Percentiles rank a stretch among this genome's conserved stretches.
phyloP scores from a whole-genome alignment of 148 eudicot species.

The Rhododendron vialii region DNA sequence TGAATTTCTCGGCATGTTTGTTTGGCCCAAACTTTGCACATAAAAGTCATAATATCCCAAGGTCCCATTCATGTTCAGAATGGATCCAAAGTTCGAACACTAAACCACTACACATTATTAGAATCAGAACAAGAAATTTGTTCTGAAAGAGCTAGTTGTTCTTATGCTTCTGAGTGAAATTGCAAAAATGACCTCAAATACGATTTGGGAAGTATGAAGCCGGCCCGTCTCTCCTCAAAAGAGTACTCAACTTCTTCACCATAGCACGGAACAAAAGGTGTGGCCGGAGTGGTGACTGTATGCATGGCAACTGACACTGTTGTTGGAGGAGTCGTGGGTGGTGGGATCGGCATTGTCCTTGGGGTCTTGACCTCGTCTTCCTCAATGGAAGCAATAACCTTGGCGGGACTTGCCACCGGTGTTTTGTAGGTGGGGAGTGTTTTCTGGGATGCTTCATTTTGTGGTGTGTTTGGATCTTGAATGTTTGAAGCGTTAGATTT shows the following conservation, averaged over 20 bases:
- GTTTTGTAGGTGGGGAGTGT: slow-evolving; percentile 24
- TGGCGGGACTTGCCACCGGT: slow-evolving; percentile 41
- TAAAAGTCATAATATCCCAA: not conserved
- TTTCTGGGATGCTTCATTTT: slow-evolving; percentile 11
- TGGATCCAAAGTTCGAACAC: not conserved
- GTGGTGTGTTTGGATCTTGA: slow-evolving; percentile 24
- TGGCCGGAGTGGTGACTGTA: slow-evolving; percentile 42
- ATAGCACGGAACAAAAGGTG: slow-evolving; percentile 26
- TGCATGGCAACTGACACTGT: slow-evolving; percentile 38
- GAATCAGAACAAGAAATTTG: no score
- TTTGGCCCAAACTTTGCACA: not conserved
- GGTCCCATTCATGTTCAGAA: not conserved
- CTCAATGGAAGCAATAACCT: slow-evolving; percentile 15
- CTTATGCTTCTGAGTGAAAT: not conserved
- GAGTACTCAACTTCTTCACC: slow-evolving; percentile 49
- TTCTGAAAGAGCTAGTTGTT: not conserved
- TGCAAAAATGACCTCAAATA: slow-evolving; percentile 15
- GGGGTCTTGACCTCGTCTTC: slow-evolving; percentile 35
- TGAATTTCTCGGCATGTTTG: not conserved
- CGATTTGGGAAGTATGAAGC: slow-evolving; percentile 33
- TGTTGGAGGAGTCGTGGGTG: slow-evolving; percentile 47
- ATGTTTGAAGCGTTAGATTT: slow-evolving; percentile 27
- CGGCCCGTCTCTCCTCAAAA: slow-evolving; percentile 71
- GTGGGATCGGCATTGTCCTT: slow-evolving; percentile 30
- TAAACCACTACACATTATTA: not conserved